Evolutionary conservation across 2,329 filamentous ascomycete genomes (phyloP), one percentile per base, ranked within the genome.

Genomic region (Fusarium burgessii): DNA sequence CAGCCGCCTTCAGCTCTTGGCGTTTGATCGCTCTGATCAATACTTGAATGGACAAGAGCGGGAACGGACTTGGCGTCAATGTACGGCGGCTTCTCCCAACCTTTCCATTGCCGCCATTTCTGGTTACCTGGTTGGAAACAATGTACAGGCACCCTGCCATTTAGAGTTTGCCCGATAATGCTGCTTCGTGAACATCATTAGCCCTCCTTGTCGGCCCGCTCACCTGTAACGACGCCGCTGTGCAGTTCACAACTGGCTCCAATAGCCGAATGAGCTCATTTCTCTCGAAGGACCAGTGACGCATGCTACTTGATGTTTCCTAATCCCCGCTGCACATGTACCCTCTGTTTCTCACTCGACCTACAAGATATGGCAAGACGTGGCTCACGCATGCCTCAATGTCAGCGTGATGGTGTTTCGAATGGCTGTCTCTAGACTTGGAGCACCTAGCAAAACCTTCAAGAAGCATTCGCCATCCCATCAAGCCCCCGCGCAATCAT

Each of bases 401-500:
- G 4, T 9, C 9, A 14, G 6, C 17, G 47, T 17, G 3, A 51
- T 27, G 17, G 8, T 36, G 12, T 12, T 15, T 9, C 8, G 6
- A n/a, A 36, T n/a, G 20, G n/a, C 5, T 25, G 20, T 25, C 3
- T 4, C 17, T 5, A 20, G 36, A 32, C 20, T 20, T 6, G 15
- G 4, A 2, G 6, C 29, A 2, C 9, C 3, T 17, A 15, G 5
- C 9, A n/a, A 25, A n/a, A 20, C 7, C 17, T 12, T 51, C 20
- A 17, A 51, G 17, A 6, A 17, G 13, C 6, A 17, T 51, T 27
- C 3, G 25, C 4, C 20, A n/a, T 51, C 17, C 6, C 9, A 13
- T 12, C 17, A 25, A n/a, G 32, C 17, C 5, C 4, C 11, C 0
- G 7, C 0, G 7, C 4, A 20, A 7, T 20, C 9, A 3, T n/a